phyloP scores from a whole-genome alignment of 495 filamentous ascomycete species.

The Platismatia glauca region DNA sequence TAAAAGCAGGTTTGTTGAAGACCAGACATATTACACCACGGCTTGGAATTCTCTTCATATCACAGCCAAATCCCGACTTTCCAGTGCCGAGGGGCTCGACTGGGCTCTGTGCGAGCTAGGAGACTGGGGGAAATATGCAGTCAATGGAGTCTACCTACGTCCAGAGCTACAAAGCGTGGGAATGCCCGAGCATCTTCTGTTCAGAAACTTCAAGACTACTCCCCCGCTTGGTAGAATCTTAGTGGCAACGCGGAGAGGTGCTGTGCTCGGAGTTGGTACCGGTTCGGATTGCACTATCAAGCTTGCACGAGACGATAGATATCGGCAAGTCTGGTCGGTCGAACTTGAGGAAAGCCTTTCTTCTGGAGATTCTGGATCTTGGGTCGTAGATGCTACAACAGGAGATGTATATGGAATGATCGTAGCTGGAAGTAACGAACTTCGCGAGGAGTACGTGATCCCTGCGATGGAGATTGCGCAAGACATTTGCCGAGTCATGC shows the following conservation, averaged over 20 bases:
- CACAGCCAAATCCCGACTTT: not conserved
- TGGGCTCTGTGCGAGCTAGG: constrained; percentile 9
- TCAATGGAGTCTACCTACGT: constrained; percentile 4
- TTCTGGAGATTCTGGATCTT: constrained; percentile 6
- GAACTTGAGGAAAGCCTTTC: constrained; percentile 3
- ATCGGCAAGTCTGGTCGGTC: constrained; percentile 1
- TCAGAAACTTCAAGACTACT: constrained; percentile 3
- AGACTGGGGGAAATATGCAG: not conserved
- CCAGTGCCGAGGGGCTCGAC: constrained; percentile 1
- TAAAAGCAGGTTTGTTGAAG: not conserved
- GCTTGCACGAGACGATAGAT: not conserved
- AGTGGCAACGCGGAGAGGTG: constrained; percentile 4
- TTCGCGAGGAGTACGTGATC: constrained; percentile 6
- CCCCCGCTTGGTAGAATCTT: not conserved
- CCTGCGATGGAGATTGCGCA: not conserved
- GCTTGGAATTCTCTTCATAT: constrained; percentile 3
- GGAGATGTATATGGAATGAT: constrained; percentile 10
- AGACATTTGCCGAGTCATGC: constrained; percentile 1
- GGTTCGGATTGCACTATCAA: constrained; percentile 8
- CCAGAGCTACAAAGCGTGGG: not conserved
- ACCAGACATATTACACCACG: not conserved
- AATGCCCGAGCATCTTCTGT: not conserved
- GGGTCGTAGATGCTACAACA: constrained; percentile 7
- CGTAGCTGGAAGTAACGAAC: constrained; percentile 2
- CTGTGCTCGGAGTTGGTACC: not conserved